Base-by-base conservation (phyloP, 768 basidiomycete species). In the Hysterangium stoloniferum region DNA sequence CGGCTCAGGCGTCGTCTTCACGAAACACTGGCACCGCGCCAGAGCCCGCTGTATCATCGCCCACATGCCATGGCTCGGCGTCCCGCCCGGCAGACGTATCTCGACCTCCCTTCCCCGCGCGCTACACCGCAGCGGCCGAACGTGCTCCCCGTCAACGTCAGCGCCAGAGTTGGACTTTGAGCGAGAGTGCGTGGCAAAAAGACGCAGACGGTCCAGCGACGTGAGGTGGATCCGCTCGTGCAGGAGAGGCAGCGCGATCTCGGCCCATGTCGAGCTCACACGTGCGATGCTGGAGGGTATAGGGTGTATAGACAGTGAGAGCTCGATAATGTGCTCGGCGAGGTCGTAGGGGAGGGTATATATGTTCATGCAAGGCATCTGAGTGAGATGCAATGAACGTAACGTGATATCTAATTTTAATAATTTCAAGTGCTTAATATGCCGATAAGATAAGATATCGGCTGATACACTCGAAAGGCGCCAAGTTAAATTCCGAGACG, bases 41-140 rank as follows among this genome's bases (percentile, higher is more conserved):
- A 73, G 46, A 12, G 55, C 61, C 13, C 55, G 58, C 6, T 45
- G 51, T 27, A 73, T 38, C 60, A 15, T 56, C 25, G 52, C 53
- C 28, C 70, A 62, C 19, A 64, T 54, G 7, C 59, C 56, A 13
- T 54, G 61, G 13, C 59, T 56, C n/a, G 58, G 62, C 7, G 57
- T 55, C 6, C 60, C 67, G 6, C 68, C 67, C 2, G 64, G 52
- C 20, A 68, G 53, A 17, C 61, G 58, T 20, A 70, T 56, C 2
- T 29, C 48, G 31, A 71, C 40, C 5, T 47, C 45, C 20, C 52
- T 8, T 13, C 45, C 34, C 48, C 22, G 4, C 22, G 34, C 7
- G 7, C 34, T 19, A 25, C 47, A 27, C 19, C 35, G 27, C 27
- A 53, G 32, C 41, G 48, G 17, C 37, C 37, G 38, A 36, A 32